A percentile compares a stretch with the other conserved stretches of the same genome.
Conservation (phyloP, 176 grass and related monocot genomes). For the Triticum dicoccoides region DNA sequence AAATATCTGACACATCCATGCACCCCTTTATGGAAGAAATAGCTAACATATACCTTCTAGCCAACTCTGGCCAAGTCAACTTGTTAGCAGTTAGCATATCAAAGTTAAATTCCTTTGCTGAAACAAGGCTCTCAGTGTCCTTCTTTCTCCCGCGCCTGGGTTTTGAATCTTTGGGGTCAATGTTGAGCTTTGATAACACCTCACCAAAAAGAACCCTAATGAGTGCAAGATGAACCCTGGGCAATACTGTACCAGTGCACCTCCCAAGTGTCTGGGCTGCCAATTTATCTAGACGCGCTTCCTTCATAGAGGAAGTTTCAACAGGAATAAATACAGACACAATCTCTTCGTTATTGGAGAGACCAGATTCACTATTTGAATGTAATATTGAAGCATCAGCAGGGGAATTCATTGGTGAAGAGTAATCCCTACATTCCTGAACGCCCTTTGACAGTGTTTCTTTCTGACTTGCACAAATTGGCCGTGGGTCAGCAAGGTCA, state of each 20-base stretch:
- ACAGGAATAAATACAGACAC: constrained; percentile 54
- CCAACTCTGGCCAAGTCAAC: constrained; percentile 93
- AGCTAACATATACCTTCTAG: constrained; percentile 87
- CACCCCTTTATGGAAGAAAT: constrained; percentile 57
- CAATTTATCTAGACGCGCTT: constrained; percentile 63
- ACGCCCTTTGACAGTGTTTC: constrained; percentile 36
- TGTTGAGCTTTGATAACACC: constrained; percentile 59
- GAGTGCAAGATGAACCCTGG: constrained; percentile 68
- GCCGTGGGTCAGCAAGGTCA: constrained; percentile 96
- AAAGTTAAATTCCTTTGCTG: constrained; percentile 67
- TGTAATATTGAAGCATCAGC: constrained; percentile 47
- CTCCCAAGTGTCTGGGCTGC: constrained; percentile 65
- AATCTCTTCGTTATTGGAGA: constrained; percentile 50
- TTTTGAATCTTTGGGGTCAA: constrained; percentile 84
- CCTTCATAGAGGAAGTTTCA: constrained; percentile 61
- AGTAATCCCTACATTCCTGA: constrained; percentile 42
- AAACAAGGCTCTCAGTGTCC: constrained; percentile 54
- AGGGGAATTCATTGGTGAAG: constrained; percentile 40
- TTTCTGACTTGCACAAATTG: constrained; percentile 45
- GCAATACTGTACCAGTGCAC: constrained; percentile 69
- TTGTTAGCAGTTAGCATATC: constrained; percentile 79
- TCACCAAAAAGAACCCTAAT: constrained; percentile 81
- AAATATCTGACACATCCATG: constrained; percentile 85
- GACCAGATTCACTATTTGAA: constrained; percentile 46
- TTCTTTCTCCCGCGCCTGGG: constrained; percentile 79